phyloP scores from a whole-genome alignment of 176 grass and related monocot species.

The Carex pumila region DNA sequence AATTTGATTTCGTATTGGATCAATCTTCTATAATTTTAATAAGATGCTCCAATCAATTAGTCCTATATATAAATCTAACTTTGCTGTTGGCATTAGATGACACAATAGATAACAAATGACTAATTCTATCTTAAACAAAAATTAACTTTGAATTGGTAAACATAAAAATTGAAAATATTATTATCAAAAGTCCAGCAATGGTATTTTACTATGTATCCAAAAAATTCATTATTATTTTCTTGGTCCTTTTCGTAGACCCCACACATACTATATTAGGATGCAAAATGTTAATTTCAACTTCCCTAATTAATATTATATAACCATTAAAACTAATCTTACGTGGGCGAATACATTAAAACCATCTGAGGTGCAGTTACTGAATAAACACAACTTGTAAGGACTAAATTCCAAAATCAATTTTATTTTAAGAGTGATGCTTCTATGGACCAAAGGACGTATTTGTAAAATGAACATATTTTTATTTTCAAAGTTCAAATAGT shows the following conservation, averaged over 20 bases:
- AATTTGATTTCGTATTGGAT: background rate
- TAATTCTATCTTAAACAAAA: background rate
- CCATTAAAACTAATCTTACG: no score
- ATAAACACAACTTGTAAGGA: background rate
- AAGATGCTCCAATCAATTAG: background rate
- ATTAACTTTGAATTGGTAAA: background rate
- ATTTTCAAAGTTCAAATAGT: no score
- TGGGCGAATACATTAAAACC: background rate
- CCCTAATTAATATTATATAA: background rate
- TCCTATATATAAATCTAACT: background rate
- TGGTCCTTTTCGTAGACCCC: background rate
- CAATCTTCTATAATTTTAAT: background rate
- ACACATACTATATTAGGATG: constrained; percentile 6
- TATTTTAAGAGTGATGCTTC: no score
- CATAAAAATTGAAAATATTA: background rate
- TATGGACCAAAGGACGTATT: no score
- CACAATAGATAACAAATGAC: background rate
- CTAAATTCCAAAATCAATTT: background rate
- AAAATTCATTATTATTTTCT: background rate
- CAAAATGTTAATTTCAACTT: background rate
- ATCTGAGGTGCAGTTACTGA: background rate
- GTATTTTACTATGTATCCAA: constrained; percentile 8
- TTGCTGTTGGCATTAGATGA: background rate
- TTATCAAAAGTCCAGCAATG: background rate
- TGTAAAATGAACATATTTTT: no score